Base-by-base conservation (phyloP, 2,329 filamentous ascomycete genomes). In the Ramularia endophylla region DNA sequence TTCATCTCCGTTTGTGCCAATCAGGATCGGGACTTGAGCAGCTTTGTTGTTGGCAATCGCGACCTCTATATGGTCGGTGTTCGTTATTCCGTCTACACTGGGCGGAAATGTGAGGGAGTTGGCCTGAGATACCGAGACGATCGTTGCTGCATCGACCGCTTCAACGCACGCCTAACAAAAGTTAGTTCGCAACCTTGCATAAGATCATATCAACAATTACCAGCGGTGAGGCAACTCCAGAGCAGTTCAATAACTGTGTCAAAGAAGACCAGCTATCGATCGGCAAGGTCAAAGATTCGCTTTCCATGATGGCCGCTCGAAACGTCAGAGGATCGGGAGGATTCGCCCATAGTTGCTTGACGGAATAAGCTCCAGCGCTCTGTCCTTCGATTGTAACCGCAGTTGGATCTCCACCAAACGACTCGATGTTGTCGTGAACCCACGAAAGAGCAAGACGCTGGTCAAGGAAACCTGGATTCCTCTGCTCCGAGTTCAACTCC, bases 361-460 rank as follows among this genome's bases (percentile, higher is more conserved):
- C 40, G 3, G 43, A 44, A 27, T 31, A 34, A n/a, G 38, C 41
- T 8, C 44, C 44, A 13, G 41, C 40, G 3, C 38, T 38, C 20
- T 41, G 36, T 18, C 41, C 41, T 8, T 17, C 30, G 5, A 44
- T 28, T 3, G 41, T 44, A 22, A 44, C 8, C 2, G 31, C 31
- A n/a, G 15, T 12, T 1, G 38, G 30, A 30, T 41, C 31, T 12
- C 38, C 31, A 1, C 38, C 38, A 12, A 41, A 41, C 3, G 31
- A 18, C 16, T 25, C 38, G 13, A 41, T 36, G 11, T 41, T 41
- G 18, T 41, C 25, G 16, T 32, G 15, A 3, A 37, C 27, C 40
- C 40, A 42, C 19, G 34, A 25, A n/a, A 37, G 33, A 2, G 40
- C 40, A 18, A 42, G 5, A 5, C 40, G 33, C 12, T 37, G 27